Percentiles rank a stretch among this genome's conserved stretches.
phyloP scores from a whole-genome alignment of 208 protist species.

The Naegleria fowleri region DNA sequence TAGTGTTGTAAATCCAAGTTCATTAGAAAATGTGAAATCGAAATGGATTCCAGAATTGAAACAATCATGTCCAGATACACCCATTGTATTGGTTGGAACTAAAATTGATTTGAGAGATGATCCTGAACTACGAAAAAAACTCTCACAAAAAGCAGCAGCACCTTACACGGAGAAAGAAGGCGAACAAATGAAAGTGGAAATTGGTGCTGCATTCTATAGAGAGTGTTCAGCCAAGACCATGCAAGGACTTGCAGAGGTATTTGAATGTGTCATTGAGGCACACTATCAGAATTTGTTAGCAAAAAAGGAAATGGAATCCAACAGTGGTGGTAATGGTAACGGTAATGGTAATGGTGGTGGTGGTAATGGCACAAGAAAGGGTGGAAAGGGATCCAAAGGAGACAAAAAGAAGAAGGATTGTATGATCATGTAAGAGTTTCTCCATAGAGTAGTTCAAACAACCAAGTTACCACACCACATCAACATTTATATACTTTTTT shows the following conservation, averaged over 20 bases:
- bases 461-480: no score
- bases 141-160: conserved; percentile 35
- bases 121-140: conserved; percentile 35
- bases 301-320: not conserved
- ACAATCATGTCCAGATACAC: conserved; percentile 50
- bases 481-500: no score
- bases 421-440: not conserved
- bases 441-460: no score
- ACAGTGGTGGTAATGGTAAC: not conserved
- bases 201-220: conserved; percentile 41
- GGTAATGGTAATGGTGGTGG: no score
- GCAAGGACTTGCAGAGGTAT: conserved; percentile 64
- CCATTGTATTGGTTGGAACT: conserved; percentile 79
- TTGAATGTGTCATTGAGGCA: conserved; percentile 62
- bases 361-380: not conserved
- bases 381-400: not conserved
- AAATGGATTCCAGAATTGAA: conserved; percentile 38
- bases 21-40: conserved; percentile 56
- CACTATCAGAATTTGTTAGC: not conserved
- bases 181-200: conserved; percentile 33
- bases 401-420: not conserved
- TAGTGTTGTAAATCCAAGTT: conserved; percentile 53
- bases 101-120: conserved; percentile 76
- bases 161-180: conserved; percentile 48
- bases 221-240: conserved; percentile 51